Base-by-base conservation (phyloP, 371 early-diverging fungal species). In the Dipsacomyces acuminosporus region DNA sequence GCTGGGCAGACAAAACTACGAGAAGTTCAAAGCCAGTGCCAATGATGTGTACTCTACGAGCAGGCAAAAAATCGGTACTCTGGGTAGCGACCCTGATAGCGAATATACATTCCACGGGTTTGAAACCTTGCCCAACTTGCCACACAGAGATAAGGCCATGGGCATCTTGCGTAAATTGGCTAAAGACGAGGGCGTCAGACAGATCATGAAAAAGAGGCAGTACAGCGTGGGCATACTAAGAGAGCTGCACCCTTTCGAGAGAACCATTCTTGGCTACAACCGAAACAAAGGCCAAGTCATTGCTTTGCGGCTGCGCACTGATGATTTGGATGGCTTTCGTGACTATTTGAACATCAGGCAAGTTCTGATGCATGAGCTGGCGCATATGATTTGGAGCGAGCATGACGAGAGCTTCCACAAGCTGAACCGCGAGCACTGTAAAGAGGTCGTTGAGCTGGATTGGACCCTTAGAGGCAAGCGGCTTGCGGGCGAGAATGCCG, bases 291-390 rank as follows among this genome's bases (percentile, higher is more conserved):
- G 95, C 13, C 76, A 87, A 45, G 64, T 80, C 21, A 93, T 95
- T 54, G 86, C 94, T 0, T 56, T 93, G n/a, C 76, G 94, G 30
- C 63, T 95, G 41, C 78, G 94, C 26, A 91, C 94, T 0, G 85
- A 91, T 64, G 87, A 86, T 58, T 67, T 93, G 46, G 81, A 82
- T n/a, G 94, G 94, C 3, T 95, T 95, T 60, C 73, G 94, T 23
- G 81, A 83, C 52, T 95, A 89, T 56, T 75, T 77, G 42, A 72
- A 77, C 0, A 72, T 95, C 2, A 77, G 86, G 26, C 81, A 80
- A 48, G 92, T 91, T 15, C 62, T 95, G 24, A 61, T 93, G 51
- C 95, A 95, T 59, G 95, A 95, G 70, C 79, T 95, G 8, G 80
- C 91, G 0, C 95, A 95, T 53, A 91, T 72, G 80, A 80, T 88